Evolutionary conservation across 352 stramenopile species (phyloP).

Genomic region (Pythium phragmitis): DNA sequence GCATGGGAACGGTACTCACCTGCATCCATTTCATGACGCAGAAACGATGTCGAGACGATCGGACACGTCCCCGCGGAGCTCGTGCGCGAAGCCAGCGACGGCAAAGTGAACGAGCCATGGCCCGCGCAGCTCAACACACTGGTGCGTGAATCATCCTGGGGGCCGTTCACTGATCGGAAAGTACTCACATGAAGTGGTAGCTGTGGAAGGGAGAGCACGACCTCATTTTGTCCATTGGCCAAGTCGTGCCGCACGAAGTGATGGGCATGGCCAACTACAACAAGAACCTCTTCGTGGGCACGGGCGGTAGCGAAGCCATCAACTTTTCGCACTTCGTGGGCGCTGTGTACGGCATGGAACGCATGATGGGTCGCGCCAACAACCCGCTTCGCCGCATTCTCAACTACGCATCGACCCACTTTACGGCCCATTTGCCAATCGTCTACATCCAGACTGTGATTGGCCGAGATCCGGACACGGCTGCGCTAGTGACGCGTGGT

Average conservation of each 20-base stretch:
- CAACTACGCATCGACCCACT: conserved; percentile 94
- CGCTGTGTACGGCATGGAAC: conserved; percentile 97
- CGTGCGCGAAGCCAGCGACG: conserved; percentile 91
- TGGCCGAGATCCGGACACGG: conserved; percentile 44
- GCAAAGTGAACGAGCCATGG: conserved; percentile 95
- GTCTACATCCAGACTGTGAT: conserved; percentile 97
- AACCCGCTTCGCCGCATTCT: conserved; percentile 96
- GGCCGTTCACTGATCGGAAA: neutral
- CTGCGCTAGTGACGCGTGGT: conserved; percentile 80
- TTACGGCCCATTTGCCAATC: conserved; percentile 87
- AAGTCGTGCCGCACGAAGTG: conserved; percentile 97
- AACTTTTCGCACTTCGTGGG: conserved; percentile 99
- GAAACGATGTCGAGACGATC: conserved; percentile 96
- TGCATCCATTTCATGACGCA: conserved; percentile 18
- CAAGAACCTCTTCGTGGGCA: conserved; percentile 98
- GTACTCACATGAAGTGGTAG: conserved; percentile 27
- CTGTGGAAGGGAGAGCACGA: conserved; percentile 92
- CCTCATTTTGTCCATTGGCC: conserved; percentile 94
- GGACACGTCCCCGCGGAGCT: conserved; percentile 93
- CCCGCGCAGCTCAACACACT: conserved; percentile 96
- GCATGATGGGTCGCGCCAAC: conserved; percentile 95
- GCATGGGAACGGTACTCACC: neutral
- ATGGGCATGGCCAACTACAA: conserved; percentile 99
- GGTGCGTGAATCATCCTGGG: conserved; percentile 38
- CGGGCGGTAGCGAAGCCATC: conserved; percentile 92